A percentile compares a stretch with the other conserved stretches of the same genome.
Evolutionary conservation across 2,329 filamentous ascomycete species (phyloP).

Genomic region (Orbilia brochopaga): DNA sequence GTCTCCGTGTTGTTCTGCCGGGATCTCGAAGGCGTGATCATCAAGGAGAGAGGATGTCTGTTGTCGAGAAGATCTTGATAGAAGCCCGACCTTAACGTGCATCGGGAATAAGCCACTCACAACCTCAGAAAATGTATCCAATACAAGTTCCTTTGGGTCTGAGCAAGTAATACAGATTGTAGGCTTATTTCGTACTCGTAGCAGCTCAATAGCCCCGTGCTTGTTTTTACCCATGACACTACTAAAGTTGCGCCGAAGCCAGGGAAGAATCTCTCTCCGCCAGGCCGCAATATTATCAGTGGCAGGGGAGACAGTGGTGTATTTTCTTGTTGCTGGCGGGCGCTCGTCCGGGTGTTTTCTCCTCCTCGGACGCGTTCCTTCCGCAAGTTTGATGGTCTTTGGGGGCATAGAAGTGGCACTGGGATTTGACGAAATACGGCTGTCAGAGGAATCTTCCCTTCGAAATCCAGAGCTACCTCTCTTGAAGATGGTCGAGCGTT

Average conservation of each 20-base stretch:
- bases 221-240: slow-evolving; percentile 50
- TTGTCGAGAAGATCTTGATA: slow-evolving; percentile 30
- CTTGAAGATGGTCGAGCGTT: slow-evolving; percentile 49
- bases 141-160: slow-evolving; percentile 40
- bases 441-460: slow-evolving; percentile 15
- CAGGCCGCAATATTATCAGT: slow-evolving; percentile 44
- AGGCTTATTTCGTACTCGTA: slow-evolving; percentile 45
- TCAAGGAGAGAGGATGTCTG: background rate
- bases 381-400: slow-evolving; percentile 24
- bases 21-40: slow-evolving; percentile 4
- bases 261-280: slow-evolving; percentile 48
- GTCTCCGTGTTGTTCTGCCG: slow-evolving; percentile 1
- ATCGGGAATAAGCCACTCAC: slow-evolving; percentile 48
- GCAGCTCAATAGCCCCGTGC: slow-evolving; percentile 47
- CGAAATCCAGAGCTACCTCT: slow-evolving; percentile 36
- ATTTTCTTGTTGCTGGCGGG: slow-evolving; percentile 40
- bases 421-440: slow-evolving; percentile 13
- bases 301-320: slow-evolving; percentile 44
- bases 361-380: slow-evolving; percentile 32
- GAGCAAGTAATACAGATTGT: slow-evolving; percentile 51
- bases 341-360: slow-evolving; percentile 37
- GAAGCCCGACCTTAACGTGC: slow-evolving; percentile 48
- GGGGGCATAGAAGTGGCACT: background rate
- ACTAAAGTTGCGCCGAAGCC: slow-evolving; percentile 48
- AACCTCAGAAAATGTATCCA: slow-evolving; percentile 48